Base-by-base conservation (phyloP, 805 yeast genomes). In the Wickerhamiella azyma region DNA sequence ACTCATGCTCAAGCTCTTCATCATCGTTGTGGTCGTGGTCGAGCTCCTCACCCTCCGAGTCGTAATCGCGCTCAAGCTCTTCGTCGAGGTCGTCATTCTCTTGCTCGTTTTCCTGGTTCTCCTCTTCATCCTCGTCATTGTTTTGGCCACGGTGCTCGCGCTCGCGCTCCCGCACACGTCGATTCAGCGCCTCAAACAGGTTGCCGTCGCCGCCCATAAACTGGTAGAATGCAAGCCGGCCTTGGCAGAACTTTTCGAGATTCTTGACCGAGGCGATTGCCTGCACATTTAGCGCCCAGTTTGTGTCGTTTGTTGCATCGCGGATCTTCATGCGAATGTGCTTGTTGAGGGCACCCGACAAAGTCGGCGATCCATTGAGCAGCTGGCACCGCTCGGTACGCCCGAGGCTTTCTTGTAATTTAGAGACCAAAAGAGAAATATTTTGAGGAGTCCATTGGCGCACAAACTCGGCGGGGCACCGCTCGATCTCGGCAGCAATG, bases 191-290 rank as follows among this genome's bases (percentile, higher is more conserved):
- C 18, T 26, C 32, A 24, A 46, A 46, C 7, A 45, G 21, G 24
- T 48, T 48, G 10, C 38, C 41, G 19, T 43, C 45, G n/a, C 41
- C 40, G 9, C 37, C 30, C 33, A 45, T 16, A 11, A 46, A 37
- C n/a, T 39, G 45, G 33, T 21, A 29, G n/a, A 48, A 26, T 14
- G 55, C 61, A 2, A 65, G 48, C 32, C 72, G 61, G 48, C 60
- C 65, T 39, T 62, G 66, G 47, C 72, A 55, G 51, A 73, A 73
- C 5, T 67, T 67, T 32, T 65, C 68, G 26, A 75, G 58, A 10
- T 70, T 66, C 33, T 60, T 63, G 48, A 74, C 64, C 0, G 77
- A 67, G 0, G 77, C 74, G 52, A 75, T 65, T 6, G 76, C 76
- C 48, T 75, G 79, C n/a, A 72, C 69, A 2, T 72, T 70, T 58